Base-by-base conservation (phyloP, 441 rosid species). In the Populus trichocarpa region DNA sequence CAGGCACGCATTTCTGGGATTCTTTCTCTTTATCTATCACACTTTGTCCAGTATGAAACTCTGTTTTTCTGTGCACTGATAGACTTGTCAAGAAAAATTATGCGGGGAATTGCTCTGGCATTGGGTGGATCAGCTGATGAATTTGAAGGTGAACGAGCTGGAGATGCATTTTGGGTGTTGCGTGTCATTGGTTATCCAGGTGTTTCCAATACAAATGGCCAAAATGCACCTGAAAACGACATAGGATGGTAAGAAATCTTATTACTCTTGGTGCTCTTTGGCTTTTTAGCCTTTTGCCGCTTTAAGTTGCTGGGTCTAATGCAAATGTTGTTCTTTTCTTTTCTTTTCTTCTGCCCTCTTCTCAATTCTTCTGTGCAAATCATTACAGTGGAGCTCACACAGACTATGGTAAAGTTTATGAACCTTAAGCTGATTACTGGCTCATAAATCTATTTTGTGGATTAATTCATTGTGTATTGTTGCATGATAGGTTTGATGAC, bases 141-240 rank as follows among this genome's bases (percentile, higher is more conserved):
- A 75, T 93, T 95, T 80, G 97, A 93, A 79, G 95, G 95, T 63
- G 85, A 87, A 73, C 89, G 78, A 78, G 94, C 89, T 7, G 91
- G 95, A 77, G 92, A 95, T 71, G 86, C 97, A 50, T 95, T 93
- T 88, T 95, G 99, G 97, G 97, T 90, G 70, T 33, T 83, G 80
- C 96, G 95, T 53, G 87, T 93, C 70, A 88, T 95, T 78, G 93
- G 99, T 63, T 95, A 93, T 77, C 96, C 99, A 10, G 93, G 84
- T 40, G 84, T 85, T 16, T 77, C 88, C 20, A 42, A 35, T 74
- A 81, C 81, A 25, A 82, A 83, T 77, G 86, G 85, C 75, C 79
- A 84, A 16, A 82, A 70, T 30, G 75, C 35, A 78, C 79, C 83
- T 3, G 83, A 85, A 81, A 88, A 89, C 73, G 93, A 91, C 74